A percentile compares a stretch with the other conserved stretches of the same genome.
phyloP scores from a whole-genome alignment of 805 yeast genomes.

The Yueomyces sp. region DNA sequence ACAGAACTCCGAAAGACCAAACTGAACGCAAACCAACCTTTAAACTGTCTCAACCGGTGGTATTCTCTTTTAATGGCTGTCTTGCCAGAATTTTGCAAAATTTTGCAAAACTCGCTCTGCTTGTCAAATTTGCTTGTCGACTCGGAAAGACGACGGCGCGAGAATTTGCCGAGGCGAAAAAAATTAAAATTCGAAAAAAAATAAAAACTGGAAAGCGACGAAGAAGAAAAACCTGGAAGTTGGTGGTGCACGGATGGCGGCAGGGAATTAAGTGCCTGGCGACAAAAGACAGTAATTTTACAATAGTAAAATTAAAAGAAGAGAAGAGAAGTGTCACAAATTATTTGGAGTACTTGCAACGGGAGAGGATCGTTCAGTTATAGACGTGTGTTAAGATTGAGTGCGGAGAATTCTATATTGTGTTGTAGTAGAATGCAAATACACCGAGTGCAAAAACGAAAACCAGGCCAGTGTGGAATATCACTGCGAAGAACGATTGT shows the following conservation, averaged over 20 bases:
- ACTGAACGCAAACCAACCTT: no score
- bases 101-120: neutral
- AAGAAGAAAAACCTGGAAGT: no score
- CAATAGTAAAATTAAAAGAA: no score
- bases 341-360: no score
- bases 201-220: neutral
- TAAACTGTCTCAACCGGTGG: no score
- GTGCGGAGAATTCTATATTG: neutral
- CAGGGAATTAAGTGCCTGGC: neutral
- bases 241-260: neutral
- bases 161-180: neutral
- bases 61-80: no score
- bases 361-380: no score
- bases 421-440: neutral
- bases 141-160: neutral
- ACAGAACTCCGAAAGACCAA: no score
- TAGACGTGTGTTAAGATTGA: neutral
- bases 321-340: no score
- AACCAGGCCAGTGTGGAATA: neutral
- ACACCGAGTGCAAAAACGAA: neutral
- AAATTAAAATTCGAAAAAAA: no score
- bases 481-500: neutral
- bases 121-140: neutral
- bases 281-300: no score
- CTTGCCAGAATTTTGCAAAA: neutral